Conservation (phyloP, 106 monocot species). For the Dendrobium huoshanense region DNA sequence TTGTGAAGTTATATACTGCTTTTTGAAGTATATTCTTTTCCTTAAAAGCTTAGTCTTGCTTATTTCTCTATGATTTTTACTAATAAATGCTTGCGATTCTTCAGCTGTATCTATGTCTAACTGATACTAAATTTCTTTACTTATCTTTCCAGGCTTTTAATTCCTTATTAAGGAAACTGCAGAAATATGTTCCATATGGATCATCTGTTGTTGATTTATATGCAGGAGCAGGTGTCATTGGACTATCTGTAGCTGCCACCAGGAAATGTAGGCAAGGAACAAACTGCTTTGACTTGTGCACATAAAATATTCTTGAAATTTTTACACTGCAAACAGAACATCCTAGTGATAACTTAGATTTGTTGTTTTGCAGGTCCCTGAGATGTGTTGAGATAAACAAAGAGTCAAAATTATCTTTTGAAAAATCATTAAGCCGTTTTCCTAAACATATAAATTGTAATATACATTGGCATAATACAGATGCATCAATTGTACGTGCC, state of each 20-base stretch:
- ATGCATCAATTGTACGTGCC: conserved; percentile 75
- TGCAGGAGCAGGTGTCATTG: conserved; percentile 87
- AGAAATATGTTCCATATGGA: conserved; percentile 89
- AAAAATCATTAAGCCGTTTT: conserved; percentile 77
- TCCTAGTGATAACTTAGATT: background rate
- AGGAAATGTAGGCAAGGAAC: conserved; percentile 85
- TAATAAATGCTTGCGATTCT: background rate
- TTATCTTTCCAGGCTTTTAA: conserved; percentile 67
- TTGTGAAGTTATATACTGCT: background rate
- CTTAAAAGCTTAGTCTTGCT: background rate
- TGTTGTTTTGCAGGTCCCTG: conserved; percentile 53
- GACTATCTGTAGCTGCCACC: conserved; percentile 72
- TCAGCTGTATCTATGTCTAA: background rate
- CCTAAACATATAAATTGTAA: conserved; percentile 58
- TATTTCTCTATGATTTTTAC: background rate
- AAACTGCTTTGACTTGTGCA: background rate
- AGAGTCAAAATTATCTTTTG: conserved; percentile 83
- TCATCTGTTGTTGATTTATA: conserved; percentile 97
- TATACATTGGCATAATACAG: conserved; percentile 94
- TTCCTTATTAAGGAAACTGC: conserved; percentile 75
- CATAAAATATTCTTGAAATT: background rate
- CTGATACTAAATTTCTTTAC: background rate
- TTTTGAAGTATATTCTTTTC: background rate
- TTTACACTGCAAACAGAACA: background rate
- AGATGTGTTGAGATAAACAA: conserved; percentile 97